These are phyloP conservation scores for Margaritispora aquatica DNA, from an alignment of 495 filamentous ascomycete genomes.

Conservation along the genomic window DNA sequence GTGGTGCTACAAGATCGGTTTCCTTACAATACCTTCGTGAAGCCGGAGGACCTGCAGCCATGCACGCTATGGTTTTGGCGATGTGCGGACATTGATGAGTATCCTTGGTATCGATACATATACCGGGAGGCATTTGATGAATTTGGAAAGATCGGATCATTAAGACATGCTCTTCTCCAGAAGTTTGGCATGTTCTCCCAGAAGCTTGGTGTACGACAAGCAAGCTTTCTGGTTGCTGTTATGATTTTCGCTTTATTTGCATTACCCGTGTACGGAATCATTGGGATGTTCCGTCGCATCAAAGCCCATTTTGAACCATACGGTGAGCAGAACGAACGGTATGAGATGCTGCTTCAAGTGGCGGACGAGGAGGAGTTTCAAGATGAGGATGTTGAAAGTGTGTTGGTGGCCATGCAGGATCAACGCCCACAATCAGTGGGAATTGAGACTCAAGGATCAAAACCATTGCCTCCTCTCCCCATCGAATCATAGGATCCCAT, in stretches of 20 bases:
- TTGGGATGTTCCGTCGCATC: neutral
- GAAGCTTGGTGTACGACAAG: neutral
- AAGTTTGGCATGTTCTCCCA: neutral
- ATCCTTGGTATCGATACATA: slow-evolving; percentile 12
- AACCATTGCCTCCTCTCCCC: neutral
- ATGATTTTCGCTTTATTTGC: neutral
- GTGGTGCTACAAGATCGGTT: neutral
- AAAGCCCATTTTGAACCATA: neutral
- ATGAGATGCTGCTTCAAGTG: neutral
- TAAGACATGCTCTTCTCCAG: neutral
- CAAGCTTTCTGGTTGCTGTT: neutral
- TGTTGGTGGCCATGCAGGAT: neutral
- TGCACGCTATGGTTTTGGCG: slow-evolving; percentile 2
- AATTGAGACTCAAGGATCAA: neutral
- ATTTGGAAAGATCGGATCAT: slow-evolving; percentile 7
- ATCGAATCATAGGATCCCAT: neutral
- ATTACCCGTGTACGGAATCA: neutral
- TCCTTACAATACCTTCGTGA: neutral
- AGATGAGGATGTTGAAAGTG: neutral
- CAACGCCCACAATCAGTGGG: neutral
- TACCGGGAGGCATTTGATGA: slow-evolving; percentile 10
- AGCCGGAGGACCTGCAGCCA: neutral
- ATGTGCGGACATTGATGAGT: neutral
- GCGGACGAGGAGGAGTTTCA: neutral
- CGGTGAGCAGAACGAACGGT: neutral